These are phyloP conservation scores for Penicillium angulare DNA, from an alignment of 495 filamentous ascomycete species.

Conservation along the genomic window DNA sequence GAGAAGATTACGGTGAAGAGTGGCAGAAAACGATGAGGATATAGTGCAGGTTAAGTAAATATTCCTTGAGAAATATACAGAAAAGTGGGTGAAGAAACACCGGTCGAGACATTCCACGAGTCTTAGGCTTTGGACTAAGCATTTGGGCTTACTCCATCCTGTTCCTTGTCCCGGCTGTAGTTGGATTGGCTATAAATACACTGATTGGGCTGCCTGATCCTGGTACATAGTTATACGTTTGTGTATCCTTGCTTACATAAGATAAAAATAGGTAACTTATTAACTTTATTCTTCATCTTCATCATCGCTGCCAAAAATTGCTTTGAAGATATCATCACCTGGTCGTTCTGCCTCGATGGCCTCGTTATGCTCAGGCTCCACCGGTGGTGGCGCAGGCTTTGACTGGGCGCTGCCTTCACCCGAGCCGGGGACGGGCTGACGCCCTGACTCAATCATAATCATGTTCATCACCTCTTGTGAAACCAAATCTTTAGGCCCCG, in stretches of 20 bases:
- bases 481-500: slow-evolving; percentile 35
- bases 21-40: too few species aligned
- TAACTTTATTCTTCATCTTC: slow-evolving; percentile 49
- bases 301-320: slow-evolving; percentile 88
- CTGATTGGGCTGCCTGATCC: too few species aligned
- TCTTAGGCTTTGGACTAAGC: slow-evolving; percentile 1
- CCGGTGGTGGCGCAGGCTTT: slow-evolving; percentile 16
- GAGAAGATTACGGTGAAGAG: too few species aligned
- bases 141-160: slow-evolving; percentile 1
- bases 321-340: slow-evolving; percentile 86
- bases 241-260: too few species aligned
- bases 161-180: not conserved
- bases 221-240: too few species aligned
- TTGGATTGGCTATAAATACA: slow-evolving; percentile 1
- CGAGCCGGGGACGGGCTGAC: slow-evolving; percentile 13
- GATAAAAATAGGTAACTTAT: not conserved
- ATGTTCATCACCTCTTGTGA: slow-evolving; percentile 41
- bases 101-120: slow-evolving; percentile 3
- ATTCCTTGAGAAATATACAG: too few species aligned
- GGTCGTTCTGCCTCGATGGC: slow-evolving; percentile 80
- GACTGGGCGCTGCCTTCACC: slow-evolving; percentile 9
- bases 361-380: slow-evolving; percentile 81
- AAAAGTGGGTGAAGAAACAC: not conserved
- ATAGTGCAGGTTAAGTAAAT: too few species aligned
- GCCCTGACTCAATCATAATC: slow-evolving; percentile 33